phyloP scores from a whole-genome alignment of 73 alveolate genomes.

The Stentor coeruleus region DNA sequence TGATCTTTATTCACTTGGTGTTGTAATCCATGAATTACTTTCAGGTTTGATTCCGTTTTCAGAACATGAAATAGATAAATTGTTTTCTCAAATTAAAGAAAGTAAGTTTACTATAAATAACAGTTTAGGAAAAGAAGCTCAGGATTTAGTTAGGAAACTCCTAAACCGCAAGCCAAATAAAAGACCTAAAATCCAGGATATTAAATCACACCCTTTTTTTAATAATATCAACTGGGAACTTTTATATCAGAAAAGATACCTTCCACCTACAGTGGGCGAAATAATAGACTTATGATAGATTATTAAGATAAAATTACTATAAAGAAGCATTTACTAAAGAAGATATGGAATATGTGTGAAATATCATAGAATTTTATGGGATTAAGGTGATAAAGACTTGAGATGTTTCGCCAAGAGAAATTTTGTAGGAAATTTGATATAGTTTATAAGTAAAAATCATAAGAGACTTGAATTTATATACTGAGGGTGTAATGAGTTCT shows the following conservation, averaged over 20 bases:
- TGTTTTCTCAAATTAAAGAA: not conserved
- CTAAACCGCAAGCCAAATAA: constrained; percentile 18
- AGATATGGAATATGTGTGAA: too few species aligned
- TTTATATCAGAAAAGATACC: constrained; percentile 64
- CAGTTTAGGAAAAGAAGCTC: not conserved
- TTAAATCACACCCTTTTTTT: constrained; percentile 85
- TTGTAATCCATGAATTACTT: constrained; percentile 56
- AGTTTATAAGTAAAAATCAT: too few species aligned
- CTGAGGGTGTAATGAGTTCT: too few species aligned
- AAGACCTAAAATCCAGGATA: constrained; percentile 52
- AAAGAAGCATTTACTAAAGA: too few species aligned
- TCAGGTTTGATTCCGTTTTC: constrained; percentile 64
- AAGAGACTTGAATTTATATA: too few species aligned
- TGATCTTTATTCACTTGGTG: constrained; percentile 65
- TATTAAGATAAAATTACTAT: too few species aligned
- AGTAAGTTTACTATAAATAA: not conserved
- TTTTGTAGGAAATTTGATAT: too few species aligned
- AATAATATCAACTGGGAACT: constrained; percentile 91
- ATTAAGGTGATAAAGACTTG: too few species aligned
- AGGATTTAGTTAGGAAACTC: not conserved
- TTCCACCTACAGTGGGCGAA: constrained; percentile 89
- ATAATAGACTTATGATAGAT: too few species aligned
- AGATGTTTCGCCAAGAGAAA: too few species aligned
- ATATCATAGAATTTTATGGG: too few species aligned
- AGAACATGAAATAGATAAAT: not conserved